These are phyloP conservation scores for Microsporum audouinii DNA, from an alignment of 2,329 filamentous ascomycete species.

Conservation along the genomic window DNA sequence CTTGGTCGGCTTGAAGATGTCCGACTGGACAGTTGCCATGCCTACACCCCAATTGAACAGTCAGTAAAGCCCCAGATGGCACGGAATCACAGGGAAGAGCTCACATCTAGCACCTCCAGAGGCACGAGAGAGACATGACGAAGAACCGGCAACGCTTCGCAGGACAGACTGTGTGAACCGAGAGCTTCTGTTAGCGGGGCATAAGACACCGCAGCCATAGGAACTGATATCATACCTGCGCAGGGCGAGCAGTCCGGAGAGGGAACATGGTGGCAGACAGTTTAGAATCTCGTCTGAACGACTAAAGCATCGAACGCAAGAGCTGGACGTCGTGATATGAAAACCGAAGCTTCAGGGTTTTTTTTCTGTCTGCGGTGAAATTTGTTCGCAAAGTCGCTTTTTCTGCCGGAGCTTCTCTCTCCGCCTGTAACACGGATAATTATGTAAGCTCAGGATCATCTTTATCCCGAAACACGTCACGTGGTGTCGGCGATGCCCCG, in stretches of 20 bases:
- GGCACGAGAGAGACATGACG: slow-evolving; percentile 38
- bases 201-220: slow-evolving; percentile 6
- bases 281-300: background rate
- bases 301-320: background rate
- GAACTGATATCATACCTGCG: slow-evolving; percentile 26
- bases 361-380: background rate
- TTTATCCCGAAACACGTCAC: background rate
- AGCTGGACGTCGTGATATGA: background rate
- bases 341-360: background rate
- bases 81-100: background rate
- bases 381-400: slow-evolving; percentile 3
- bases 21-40: slow-evolving; percentile 74
- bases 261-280: slow-evolving; percentile 29
- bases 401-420: slow-evolving; percentile 2
- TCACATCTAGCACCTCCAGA: slow-evolving; percentile 46
- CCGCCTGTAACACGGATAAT: slow-evolving; percentile 5
- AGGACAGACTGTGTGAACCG: slow-evolving; percentile 45
- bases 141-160: slow-evolving; percentile 41
- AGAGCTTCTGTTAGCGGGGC: slow-evolving; percentile 23
- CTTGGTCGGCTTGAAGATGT: slow-evolving; percentile 98
- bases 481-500: background rate
- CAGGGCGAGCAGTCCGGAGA: slow-evolving; percentile 30
- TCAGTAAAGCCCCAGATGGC: background rate
- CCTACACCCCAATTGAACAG: slow-evolving; percentile 26
- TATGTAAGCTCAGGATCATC: background rate